Base-by-base conservation (phyloP, 177 flowering plant genomes). In the Tripterygium wilfordii region DNA sequence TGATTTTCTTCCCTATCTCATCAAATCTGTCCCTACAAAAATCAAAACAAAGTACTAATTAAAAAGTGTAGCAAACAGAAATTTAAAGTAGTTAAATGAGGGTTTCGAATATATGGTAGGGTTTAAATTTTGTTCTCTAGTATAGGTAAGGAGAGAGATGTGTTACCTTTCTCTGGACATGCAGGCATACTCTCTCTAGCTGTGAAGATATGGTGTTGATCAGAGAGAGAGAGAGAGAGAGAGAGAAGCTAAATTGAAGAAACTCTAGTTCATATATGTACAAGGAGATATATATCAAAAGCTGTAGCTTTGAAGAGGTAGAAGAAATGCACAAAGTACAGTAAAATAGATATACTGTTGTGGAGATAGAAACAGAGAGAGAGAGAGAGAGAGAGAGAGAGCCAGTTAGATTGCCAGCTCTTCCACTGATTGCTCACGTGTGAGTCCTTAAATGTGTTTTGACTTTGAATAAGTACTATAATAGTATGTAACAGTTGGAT, bases 91-190 rank as follows among this genome's bases (percentile, higher is more conserved):
- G n/a, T n/a, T n/a, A n/a, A n/a, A n/a, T n/a, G n/a, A n/a, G n/a
- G n/a, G n/a, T n/a, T n/a, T n/a, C n/a, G n/a, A n/a, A n/a, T n/a
- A n/a, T n/a, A n/a, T n/a, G n/a, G n/a, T n/a, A n/a, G n/a, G n/a
- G n/a, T n/a, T n/a, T n/a, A n/a, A n/a, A n/a, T n/a, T n/a, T n/a
- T n/a, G n/a, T n/a, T n/a, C n/a, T n/a, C n/a, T n/a, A n/a, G n/a
- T n/a, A n/a, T n/a, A n/a, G n/a, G n/a, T n/a, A n/a, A n/a, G n/a
- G 32, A 56, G 27, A 39, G 40, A 29, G 51, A 10, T 1, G 35
- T 31, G 40, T 14, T 77, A 82, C 90, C 90, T 80, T 65, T 71
- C 82, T 70, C 76, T 73, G 66, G 82, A 80, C 90, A 80, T 80
- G 68, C 84, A 78, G 67, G 81, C 87, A 78, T 80, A 72, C 77